These are phyloP conservation scores for Symbiodinium natans DNA, from an alignment of 73 alveolate species.

Conservation along the genomic window DNA sequence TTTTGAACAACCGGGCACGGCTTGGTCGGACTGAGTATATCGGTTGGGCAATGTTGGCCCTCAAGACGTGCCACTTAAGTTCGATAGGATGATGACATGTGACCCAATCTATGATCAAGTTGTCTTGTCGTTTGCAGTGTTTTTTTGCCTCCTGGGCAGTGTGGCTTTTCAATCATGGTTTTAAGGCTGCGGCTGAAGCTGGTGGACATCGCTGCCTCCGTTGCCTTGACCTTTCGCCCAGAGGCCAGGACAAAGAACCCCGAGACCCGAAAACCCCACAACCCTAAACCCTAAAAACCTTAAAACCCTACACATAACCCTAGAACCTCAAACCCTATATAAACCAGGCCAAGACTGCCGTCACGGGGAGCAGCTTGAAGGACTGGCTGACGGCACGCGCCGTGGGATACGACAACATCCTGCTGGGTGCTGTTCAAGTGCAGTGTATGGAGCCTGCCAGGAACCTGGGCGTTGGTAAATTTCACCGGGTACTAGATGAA, in stretches of 20 bases:
- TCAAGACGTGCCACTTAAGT: neutral
- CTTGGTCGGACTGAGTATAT: no score
- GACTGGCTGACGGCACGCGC: conserved; percentile 13
- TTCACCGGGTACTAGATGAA: no score
- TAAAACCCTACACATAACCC: no score
- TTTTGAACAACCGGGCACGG: no score
- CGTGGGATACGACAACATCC: neutral
- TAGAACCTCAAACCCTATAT: no score
- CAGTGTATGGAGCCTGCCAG: neutral
- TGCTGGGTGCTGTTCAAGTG: neutral
- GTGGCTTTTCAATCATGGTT: no score
- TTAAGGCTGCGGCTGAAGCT: neutral
- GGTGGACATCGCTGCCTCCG: neutral
- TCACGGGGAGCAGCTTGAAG: neutral
- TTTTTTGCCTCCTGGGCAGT: no score
- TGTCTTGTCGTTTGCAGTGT: no score
- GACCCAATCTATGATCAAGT: neutral
- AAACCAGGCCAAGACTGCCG: neutral
- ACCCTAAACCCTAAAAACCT: no score
- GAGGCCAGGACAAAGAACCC: no score
- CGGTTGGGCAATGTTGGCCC: neutral
- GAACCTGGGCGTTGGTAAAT: neutral
- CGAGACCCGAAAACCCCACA: no score
- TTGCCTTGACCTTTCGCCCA: neutral
- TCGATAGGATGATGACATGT: neutral